phyloP scores from a whole-genome alignment of 202 grass and related monocot species.

The Schoenoplectus triqueter region DNA sequence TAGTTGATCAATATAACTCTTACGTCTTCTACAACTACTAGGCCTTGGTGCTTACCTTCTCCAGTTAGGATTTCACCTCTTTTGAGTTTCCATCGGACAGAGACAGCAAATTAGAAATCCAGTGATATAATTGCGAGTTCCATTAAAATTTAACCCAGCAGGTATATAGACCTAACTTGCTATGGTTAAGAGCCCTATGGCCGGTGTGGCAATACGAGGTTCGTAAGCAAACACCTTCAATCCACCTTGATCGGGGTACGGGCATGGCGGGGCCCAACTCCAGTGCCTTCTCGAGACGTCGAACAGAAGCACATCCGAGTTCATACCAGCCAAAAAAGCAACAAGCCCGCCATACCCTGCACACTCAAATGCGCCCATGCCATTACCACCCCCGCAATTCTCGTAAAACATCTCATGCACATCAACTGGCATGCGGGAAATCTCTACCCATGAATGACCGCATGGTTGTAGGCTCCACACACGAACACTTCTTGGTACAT shows the following conservation, averaged over 20 bases:
- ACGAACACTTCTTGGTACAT: constrained; percentile 84
- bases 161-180: constrained; percentile 25
- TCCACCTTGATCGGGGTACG: constrained; percentile 40
- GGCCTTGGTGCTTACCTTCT: neutral
- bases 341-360: constrained; percentile 70
- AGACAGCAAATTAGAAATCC: neutral
- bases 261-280: constrained; percentile 76
- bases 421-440: constrained; percentile 72
- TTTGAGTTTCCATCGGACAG: neutral
- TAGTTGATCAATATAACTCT: too few species aligned
- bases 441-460: constrained; percentile 67
- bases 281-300: constrained; percentile 65
- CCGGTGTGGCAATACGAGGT: constrained; percentile 82
- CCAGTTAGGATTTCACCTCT: neutral
- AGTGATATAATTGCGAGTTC: neutral
- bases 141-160: constrained; percentile 23
- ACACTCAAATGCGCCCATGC: constrained; percentile 62
- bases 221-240: constrained; percentile 73
- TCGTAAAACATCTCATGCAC: constrained; percentile 60
- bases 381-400: constrained; percentile 55
- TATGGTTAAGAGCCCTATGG: constrained; percentile 71
- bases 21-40: too few species aligned
- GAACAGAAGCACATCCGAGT: constrained; percentile 62
- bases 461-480: constrained; percentile 63
- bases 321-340: constrained; percentile 51